These are phyloP conservation scores for Primulina eburnea DNA, from an alignment of 257 asterid species.

Conservation along the genomic window DNA sequence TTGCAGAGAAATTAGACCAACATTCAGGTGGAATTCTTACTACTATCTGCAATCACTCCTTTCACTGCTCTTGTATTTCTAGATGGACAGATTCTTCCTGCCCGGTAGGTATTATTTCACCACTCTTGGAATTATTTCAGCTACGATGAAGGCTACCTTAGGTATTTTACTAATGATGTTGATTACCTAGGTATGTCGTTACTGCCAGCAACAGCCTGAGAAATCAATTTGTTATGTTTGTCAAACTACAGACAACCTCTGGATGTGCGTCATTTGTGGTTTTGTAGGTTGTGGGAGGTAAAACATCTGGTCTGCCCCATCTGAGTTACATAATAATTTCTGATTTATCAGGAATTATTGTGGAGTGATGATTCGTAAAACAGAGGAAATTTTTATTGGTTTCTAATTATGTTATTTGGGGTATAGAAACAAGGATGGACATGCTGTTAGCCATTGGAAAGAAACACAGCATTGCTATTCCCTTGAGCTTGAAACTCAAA, in stretches of 20 bases:
- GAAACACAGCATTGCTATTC: conserved; percentile 97
- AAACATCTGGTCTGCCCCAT: conserved; percentile 12
- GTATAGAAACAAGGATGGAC: conserved; percentile 72
- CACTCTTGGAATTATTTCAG: conserved; percentile 3
- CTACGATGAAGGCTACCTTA: background rate
- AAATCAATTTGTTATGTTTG: conserved; percentile 80
- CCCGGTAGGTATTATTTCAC: conserved; percentile 60
- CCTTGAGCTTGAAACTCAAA: conserved; percentile 90
- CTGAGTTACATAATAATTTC: conserved; percentile 17
- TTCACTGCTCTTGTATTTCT: conserved; percentile 97
- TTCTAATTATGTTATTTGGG: conserved; percentile 17
- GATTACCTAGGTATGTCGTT: conserved; percentile 79
- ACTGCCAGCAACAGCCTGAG: conserved; percentile 98
- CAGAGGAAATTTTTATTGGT: conserved; percentile 13
- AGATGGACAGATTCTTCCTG: conserved; percentile 99
- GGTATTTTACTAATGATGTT: background rate
- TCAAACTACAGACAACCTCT: conserved; percentile 84
- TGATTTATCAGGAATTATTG: conserved; percentile 23
- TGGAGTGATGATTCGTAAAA: conserved; percentile 21
- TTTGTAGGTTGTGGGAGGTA: conserved; percentile 96
- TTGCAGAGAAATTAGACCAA: conserved; percentile 87
- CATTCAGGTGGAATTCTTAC: conserved; percentile 85
- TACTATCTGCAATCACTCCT: conserved; percentile 95
- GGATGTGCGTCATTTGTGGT: conserved; percentile 98
- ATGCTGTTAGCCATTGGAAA: conserved; percentile 85